phyloP scores from a whole-genome alignment of 257 asterid species.

The Paulownia fortunei region DNA sequence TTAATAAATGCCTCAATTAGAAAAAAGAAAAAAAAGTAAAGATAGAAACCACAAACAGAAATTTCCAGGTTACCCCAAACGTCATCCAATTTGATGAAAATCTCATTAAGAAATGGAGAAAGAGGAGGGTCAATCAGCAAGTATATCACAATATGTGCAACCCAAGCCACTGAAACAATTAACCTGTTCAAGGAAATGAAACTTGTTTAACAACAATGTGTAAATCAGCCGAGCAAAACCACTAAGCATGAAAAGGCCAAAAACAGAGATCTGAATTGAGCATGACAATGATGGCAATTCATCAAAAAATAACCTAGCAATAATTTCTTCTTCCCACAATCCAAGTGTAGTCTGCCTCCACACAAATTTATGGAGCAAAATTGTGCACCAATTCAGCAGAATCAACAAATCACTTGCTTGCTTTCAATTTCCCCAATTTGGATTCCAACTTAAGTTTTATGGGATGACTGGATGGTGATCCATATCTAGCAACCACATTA shows the following conservation, averaged over 20 bases:
- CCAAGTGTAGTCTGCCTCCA: background rate
- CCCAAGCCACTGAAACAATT: conserved; percentile 94
- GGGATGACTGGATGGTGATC: background rate
- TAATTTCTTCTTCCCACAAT: background rate
- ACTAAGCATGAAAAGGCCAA: conserved; percentile 8
- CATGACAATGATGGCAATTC: background rate
- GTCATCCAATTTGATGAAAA: conserved; percentile 90
- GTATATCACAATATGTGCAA: conserved; percentile 91
- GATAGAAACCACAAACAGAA: conserved; percentile 23
- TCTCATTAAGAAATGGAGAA: conserved; percentile 86
- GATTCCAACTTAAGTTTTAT: background rate
- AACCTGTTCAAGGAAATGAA: conserved; percentile 59
- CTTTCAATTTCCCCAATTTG: background rate
- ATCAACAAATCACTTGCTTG: background rate
- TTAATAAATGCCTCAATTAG: conserved; percentile 28
- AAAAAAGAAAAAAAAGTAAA: conserved; percentile 23
- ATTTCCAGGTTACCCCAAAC: conserved; percentile 73
- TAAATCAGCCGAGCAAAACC: conserved; percentile 22
- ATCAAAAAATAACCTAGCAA: conserved; percentile 6
- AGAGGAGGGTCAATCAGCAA: conserved; percentile 91
- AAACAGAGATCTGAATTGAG: background rate
- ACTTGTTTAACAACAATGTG: conserved; percentile 4
- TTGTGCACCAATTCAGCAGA: background rate
- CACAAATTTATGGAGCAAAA: background rate
- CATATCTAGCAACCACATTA: background rate